A percentile compares a stretch with the other conserved stretches of the same genome.
These are phyloP conservation scores for Cladophialophora yegresii DNA, from an alignment of 2,329 filamentous ascomycete genomes.

Conservation along the genomic window DNA sequence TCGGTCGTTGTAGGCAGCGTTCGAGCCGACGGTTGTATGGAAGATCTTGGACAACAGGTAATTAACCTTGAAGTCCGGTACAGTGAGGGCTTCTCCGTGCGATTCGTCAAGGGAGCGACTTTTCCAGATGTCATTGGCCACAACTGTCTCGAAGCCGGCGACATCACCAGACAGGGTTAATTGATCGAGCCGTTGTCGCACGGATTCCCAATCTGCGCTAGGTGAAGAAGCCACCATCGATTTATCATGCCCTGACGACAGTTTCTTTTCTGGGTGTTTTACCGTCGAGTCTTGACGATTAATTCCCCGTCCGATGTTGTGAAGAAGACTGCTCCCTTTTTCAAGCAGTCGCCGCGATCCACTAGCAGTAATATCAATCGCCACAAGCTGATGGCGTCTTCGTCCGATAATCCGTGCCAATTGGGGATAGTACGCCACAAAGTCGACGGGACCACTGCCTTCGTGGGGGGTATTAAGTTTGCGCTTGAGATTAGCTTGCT, in stretches of 20 bases:
- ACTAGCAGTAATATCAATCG: slow-evolving; percentile 45
- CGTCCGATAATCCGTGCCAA: slow-evolving; percentile 48
- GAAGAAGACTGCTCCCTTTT: slow-evolving; percentile 25
- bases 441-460: slow-evolving; percentile 39
- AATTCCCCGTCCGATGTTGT: slow-evolving; percentile 31
- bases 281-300: not conserved
- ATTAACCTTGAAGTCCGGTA: slow-evolving; percentile 24
- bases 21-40: slow-evolving; percentile 9
- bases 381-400: slow-evolving; percentile 47
- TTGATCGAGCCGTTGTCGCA: slow-evolving; percentile 40
- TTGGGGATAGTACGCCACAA: slow-evolving; percentile 50
- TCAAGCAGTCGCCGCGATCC: slow-evolving; percentile 35
- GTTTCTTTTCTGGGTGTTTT: not conserved
- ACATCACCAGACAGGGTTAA: slow-evolving; percentile 27
- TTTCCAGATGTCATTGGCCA: slow-evolving; percentile 18
- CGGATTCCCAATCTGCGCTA: slow-evolving; percentile 15
- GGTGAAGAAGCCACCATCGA: slow-evolving; percentile 32
- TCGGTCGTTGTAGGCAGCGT: slow-evolving; percentile 31
- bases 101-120: slow-evolving; percentile 17
- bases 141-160: slow-evolving; percentile 29
- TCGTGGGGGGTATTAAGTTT: slow-evolving; percentile 31
- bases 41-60: slow-evolving; percentile 36
- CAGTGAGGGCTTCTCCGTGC: slow-evolving; percentile 2
- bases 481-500: slow-evolving; percentile 35
- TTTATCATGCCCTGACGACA: slow-evolving; percentile 26